These are phyloP conservation scores for Pseudevernia furfuracea DNA, from an alignment of 495 filamentous ascomycete species.

Conservation along the genomic window DNA sequence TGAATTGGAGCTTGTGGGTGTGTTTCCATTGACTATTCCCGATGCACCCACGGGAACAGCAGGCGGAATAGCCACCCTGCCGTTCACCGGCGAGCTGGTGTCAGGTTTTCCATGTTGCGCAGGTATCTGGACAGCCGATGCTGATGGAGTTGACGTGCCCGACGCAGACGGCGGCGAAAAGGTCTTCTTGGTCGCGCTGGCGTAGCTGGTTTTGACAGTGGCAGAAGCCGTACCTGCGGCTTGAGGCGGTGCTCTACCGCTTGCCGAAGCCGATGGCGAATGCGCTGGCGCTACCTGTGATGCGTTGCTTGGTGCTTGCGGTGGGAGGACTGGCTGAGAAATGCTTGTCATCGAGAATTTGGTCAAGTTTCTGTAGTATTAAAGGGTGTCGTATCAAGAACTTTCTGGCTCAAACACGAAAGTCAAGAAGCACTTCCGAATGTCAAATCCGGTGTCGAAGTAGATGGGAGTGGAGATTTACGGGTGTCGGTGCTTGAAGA, in stretches of 20 bases:
- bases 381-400: constrained; percentile 7
- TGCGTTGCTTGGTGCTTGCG: constrained; percentile 48
- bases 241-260: constrained; percentile 53
- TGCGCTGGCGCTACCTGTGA: constrained; percentile 42
- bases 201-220: constrained; percentile 47
- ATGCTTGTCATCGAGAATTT: constrained; percentile 31
- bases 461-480: constrained; percentile 21
- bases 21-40: constrained; percentile 58
- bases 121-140: constrained; percentile 51
- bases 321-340: constrained; percentile 44
- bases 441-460: constrained; percentile 39
- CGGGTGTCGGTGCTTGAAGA: constrained; percentile 10
- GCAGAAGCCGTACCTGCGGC: constrained; percentile 55
- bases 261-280: constrained; percentile 46
- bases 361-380: constrained; percentile 20
- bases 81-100: constrained; percentile 74
- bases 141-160: constrained; percentile 55
- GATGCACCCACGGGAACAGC: constrained; percentile 49
- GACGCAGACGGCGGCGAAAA: constrained; percentile 59
- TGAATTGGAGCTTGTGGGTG: constrained; percentile 48
- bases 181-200: constrained; percentile 70
- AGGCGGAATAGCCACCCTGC: constrained; percentile 64
- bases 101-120: constrained; percentile 75
- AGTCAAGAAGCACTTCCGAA: constrained; percentile 28
- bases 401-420: constrained; percentile 26